These are phyloP conservation scores for Plasmopara viticola DNA, from an alignment of 352 stramenopile species.

Conservation along the genomic window DNA sequence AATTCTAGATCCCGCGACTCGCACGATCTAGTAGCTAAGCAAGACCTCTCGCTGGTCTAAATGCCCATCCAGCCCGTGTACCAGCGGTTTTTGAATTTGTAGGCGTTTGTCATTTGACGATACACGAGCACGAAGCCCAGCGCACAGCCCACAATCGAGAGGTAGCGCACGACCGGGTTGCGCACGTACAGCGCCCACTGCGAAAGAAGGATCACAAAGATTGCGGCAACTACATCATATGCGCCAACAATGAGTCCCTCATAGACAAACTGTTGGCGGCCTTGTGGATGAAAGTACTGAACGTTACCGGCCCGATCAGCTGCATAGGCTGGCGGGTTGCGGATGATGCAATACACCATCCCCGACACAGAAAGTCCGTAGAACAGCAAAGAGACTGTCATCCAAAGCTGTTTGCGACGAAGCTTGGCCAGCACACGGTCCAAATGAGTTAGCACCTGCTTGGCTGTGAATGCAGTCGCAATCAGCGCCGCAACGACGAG, in stretches of 20 bases:
- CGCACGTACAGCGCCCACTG: constrained; percentile 79
- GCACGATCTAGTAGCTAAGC: no score
- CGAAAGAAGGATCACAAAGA: constrained; percentile 74
- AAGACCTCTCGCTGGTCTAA: constrained; percentile 30
- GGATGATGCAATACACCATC: constrained; percentile 89
- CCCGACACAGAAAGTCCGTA: constrained; percentile 83
- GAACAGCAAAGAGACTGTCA: constrained; percentile 83
- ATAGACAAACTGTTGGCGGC: constrained; percentile 77
- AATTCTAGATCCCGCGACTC: no score
- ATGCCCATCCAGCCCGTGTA: constrained; percentile 84
- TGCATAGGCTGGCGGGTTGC: constrained; percentile 66
- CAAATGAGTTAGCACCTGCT: constrained; percentile 60
- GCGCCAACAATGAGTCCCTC: constrained; percentile 75
- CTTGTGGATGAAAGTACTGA: constrained; percentile 82
- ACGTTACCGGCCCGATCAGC: constrained; percentile 75
- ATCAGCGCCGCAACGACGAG: constrained; percentile 27
- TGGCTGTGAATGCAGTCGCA: constrained; percentile 33
- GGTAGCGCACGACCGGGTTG: constrained; percentile 45
- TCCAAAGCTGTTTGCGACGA: constrained; percentile 79
- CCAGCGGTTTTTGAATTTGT: constrained; percentile 87
- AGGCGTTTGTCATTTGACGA: constrained; percentile 73
- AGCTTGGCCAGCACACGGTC: constrained; percentile 67
- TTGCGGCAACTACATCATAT: constrained; percentile 57
- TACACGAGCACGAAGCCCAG: constrained; percentile 79
- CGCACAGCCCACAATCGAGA: constrained; percentile 48